Evolutionary conservation across 1,139 yeast species (phyloP).

Genomic region (Candida frijolesensis): DNA sequence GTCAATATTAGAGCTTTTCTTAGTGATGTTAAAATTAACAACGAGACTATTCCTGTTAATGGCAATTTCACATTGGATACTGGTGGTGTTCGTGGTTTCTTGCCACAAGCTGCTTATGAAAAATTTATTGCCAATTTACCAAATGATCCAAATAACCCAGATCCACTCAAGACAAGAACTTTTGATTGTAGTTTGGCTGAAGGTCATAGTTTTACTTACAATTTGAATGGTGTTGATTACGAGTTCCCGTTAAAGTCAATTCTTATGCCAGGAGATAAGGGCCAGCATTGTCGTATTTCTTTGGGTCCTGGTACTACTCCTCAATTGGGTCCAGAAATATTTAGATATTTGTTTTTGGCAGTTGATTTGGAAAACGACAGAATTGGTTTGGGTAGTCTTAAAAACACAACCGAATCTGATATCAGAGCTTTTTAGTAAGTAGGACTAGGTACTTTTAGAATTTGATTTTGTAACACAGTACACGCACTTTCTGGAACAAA

Average conservation of each 20-base stretch:
- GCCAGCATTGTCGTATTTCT: background rate
- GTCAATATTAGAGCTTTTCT: conserved; percentile 2
- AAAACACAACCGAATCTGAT: conserved; percentile 6
- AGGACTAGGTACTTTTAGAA: too few relatives aligned
- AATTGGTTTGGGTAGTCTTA: conserved; percentile 6
- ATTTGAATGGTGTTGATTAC: conserved; percentile 6
- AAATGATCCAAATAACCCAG: conserved; percentile 2
- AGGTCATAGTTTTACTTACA: conserved; percentile 6
- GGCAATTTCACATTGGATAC: conserved; percentile 3
- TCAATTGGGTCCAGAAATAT: conserved; percentile 6
- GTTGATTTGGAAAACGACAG: conserved; percentile 1
- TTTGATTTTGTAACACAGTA: background rate
- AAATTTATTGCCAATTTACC: conserved; percentile 8
- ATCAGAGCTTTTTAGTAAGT: background rate
- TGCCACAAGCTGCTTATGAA: conserved; percentile 5
- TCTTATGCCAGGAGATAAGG: background rate
- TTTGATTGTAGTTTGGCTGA: conserved; percentile 3
- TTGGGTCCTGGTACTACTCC: background rate
- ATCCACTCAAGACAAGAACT: background rate
- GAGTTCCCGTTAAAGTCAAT: conserved; percentile 8
- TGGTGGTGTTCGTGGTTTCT: conserved; percentile 1
- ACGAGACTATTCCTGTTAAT: conserved; percentile 1
- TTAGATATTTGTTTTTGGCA: conserved; percentile 7
- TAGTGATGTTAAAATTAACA: conserved; percentile 2
- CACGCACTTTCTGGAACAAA: background rate